Evolutionary conservation across 2,329 filamentous ascomycete species (phyloP).

Genomic region (Pseudogymnoascus sp.): DNA sequence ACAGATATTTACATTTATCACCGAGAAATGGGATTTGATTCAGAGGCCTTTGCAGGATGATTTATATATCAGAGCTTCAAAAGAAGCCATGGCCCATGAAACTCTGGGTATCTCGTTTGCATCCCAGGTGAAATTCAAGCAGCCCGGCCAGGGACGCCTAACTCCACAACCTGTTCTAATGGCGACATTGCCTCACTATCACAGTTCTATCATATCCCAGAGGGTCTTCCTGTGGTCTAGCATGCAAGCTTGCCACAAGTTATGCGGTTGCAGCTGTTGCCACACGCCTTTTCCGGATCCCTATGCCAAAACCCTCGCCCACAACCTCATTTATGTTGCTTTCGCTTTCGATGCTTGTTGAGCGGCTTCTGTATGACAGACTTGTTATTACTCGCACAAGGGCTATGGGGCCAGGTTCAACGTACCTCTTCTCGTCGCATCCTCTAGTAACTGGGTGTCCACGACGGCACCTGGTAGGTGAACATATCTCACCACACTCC

Average conservation of each 20-base stretch:
- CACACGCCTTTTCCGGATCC: neutral
- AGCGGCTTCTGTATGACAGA: constrained; percentile 35
- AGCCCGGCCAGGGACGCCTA: constrained; percentile 6
- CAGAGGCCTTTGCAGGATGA: neutral
- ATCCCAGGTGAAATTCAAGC: constrained; percentile 6
- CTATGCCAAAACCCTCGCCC: neutral
- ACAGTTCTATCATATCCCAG: constrained; percentile 4
- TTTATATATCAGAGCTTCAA: constrained; percentile 5
- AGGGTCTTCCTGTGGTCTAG: neutral
- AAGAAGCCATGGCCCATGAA: neutral
- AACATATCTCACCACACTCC: constrained; percentile 67
- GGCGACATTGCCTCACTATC: neutral
- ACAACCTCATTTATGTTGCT: neutral
- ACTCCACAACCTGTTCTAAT: constrained; percentile 8
- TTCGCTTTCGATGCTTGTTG: constrained; percentile 41
- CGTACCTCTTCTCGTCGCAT: constrained; percentile 58
- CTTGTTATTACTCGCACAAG: constrained; percentile 16
- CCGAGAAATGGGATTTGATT: neutral
- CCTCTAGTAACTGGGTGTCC: constrained; percentile 62
- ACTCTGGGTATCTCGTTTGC: constrained; percentile 7
- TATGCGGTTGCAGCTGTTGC: neutral
- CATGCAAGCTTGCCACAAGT: neutral
- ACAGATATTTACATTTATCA: neutral
- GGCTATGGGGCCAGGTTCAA: constrained; percentile 9
- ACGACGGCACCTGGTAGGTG: constrained; percentile 59